Evolutionary conservation across 106 monocot genomes (phyloP).

Genomic region (Narthecium ossifragum): DNA sequence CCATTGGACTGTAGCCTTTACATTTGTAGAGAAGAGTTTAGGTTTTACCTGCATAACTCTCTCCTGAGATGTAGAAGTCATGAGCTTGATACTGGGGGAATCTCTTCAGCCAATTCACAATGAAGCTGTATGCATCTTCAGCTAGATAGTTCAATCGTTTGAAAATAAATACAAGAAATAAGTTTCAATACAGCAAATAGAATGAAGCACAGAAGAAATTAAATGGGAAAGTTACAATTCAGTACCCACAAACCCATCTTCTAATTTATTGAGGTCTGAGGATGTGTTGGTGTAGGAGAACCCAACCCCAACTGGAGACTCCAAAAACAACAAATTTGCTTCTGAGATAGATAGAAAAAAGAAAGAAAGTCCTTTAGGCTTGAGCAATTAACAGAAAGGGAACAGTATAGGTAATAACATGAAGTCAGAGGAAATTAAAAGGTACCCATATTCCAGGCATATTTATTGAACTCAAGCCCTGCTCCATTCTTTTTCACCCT

Average conservation of each 20-base stretch:
- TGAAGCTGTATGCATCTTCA: conserved; percentile 64
- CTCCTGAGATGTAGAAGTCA: conserved; percentile 69
- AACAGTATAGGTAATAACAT: not conserved
- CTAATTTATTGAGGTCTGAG: conserved; percentile 51
- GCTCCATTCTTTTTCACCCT: conserved; percentile 48
- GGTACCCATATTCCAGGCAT: conserved; percentile 79
- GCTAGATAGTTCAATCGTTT: conserved; percentile 18
- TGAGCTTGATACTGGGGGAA: conserved; percentile 57
- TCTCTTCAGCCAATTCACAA: conserved; percentile 60
- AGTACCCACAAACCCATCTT: conserved; percentile 78
- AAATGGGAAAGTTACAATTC: not conserved
- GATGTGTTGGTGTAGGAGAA: conserved; percentile 73
- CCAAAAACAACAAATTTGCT: conserved; percentile 73
- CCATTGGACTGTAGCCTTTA: too few relatives aligned
- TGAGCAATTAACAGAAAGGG: not conserved
- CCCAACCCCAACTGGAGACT: conserved; percentile 67
- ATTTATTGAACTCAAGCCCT: conserved; percentile 74
- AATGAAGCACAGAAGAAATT: not conserved
- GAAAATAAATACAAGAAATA: too few relatives aligned
- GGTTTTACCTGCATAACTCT: conserved; percentile 78
- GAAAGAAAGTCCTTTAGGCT: too few relatives aligned
- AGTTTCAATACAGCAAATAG: too few relatives aligned
- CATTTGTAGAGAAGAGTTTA: not conserved
- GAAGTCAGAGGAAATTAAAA: not conserved
- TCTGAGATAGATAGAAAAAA: conserved; percentile 23